Evolutionary conservation across 129 eudicot genomes (phyloP), one percentile per base, ranked within the genome.

Genomic region (Calendula officinalis): DNA sequence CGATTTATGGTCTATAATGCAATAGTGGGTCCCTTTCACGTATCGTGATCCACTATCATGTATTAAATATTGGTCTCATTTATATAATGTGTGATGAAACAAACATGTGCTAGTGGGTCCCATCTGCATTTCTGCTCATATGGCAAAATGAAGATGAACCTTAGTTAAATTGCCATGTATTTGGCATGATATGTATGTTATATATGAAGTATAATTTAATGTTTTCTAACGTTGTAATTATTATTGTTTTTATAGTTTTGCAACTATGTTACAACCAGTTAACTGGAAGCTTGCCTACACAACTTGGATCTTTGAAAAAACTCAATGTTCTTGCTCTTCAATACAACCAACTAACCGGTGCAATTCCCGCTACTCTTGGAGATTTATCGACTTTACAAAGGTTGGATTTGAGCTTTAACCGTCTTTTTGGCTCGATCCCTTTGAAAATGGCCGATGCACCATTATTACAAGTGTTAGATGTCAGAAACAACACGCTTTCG

Each of bases 251-350:
- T 82, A 56, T 80, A 88, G 99, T 92, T 64, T 75, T 92, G 77
- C 95, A 92, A 67, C 89, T 92, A 14, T 81, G 96, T 64, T 88
- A 83, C 81, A 92, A 92, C 86, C 77, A 88, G 69, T 71, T 92
- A 53, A 83, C 79, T 61, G 99, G 99, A 66, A 86, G 81, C 51
- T 64, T 92, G 72, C 99, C 99, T 15, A 70, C 86, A 54, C 89
- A 85, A 72, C 78, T 92, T 45, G 95, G 91, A 9, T 79, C 84
- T 22, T 69, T 88, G 33, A 83, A 69, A 87, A 88, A 88, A 64
- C 99, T 92, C 58, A 81, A 43, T 60, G 99, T 88, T 77, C 94
- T 92, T 53, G 99, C 96, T 64, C 75, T 92, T 12, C 96, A 85
- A 69, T 81, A 81, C 69, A 92, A 92, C 81, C 89, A 80, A 66